phyloP scores from a whole-genome alignment of 345 rosid species.

The Eucalyptus coolabah region DNA sequence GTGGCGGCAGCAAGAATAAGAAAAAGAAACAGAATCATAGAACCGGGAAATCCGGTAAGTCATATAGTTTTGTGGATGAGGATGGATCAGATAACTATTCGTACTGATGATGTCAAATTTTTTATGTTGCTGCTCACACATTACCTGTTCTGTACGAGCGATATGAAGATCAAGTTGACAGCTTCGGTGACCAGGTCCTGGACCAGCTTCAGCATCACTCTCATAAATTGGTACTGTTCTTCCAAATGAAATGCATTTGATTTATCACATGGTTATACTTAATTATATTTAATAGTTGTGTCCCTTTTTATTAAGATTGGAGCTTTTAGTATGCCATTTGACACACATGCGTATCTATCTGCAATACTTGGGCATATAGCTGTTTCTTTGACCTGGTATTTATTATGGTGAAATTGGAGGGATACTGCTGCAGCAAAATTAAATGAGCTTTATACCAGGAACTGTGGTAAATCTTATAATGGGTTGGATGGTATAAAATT shows the following conservation, averaged over 20 bases:
- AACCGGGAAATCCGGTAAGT: conserved; percentile 9
- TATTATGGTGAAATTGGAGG: not conserved
- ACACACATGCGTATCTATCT: not conserved
- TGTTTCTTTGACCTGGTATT: not conserved
- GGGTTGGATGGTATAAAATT: not conserved
- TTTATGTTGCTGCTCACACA: not conserved
- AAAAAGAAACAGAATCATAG: conserved; percentile 60
- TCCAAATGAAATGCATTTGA: not conserved
- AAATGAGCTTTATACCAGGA: not conserved
- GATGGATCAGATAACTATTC: not conserved
- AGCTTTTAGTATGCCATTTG: not conserved
- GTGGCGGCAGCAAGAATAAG: conserved; percentile 20
- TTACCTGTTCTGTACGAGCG: conserved; percentile 16
- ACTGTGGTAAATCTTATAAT: not conserved
- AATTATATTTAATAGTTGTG: no score
- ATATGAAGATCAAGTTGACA: conserved; percentile 73
- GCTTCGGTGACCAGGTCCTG: conserved; percentile 30
- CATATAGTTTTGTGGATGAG: not conserved
- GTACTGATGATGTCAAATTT: not conserved
- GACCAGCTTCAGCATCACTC: conserved; percentile 52
- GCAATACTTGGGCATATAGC: not conserved
- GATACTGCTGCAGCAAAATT: not conserved
- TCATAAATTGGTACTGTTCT: conserved; percentile 42
- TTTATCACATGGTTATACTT: no score
- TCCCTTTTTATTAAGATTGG: not conserved